phyloP scores from a whole-genome alignment of 257 asterid genomes.

The Solanum peruvianum region DNA sequence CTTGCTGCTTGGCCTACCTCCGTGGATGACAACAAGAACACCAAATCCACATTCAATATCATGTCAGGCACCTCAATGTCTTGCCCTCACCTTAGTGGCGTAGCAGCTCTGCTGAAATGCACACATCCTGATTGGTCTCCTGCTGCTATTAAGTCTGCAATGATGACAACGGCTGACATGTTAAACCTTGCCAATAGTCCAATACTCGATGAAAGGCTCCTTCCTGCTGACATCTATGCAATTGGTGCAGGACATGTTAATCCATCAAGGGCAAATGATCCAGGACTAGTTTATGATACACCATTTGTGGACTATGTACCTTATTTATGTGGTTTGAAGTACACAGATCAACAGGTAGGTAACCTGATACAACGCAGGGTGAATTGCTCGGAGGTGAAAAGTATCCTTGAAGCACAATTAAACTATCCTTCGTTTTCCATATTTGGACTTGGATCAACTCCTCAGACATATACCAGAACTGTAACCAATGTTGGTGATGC shows the following conservation, averaged over 20 bases:
- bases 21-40: slow-evolving; percentile 1
- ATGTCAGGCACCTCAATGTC: slow-evolving; percentile 45
- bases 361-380: background rate
- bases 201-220: slow-evolving; percentile 15
- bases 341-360: slow-evolving; percentile 14
- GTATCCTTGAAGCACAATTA: slow-evolving; percentile 14
- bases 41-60: slow-evolving; percentile 22
- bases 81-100: slow-evolving; percentile 38
- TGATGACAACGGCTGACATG: slow-evolving; percentile 33
- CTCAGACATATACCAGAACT: slow-evolving; percentile 23
- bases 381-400: slow-evolving; percentile 5
- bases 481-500: slow-evolving; percentile 33
- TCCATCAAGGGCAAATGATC: slow-evolving; percentile 27
- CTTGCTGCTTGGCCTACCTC: slow-evolving; percentile 38
- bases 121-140: slow-evolving; percentile 42
- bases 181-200: slow-evolving; percentile 9
- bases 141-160: slow-evolving; percentile 38
- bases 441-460: background rate
- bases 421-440: slow-evolving; percentile 16
- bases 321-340: slow-evolving; percentile 39
- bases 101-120: slow-evolving; percentile 31
- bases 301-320: slow-evolving; percentile 28
- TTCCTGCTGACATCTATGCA: slow-evolving; percentile 19
- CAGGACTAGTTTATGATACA: slow-evolving; percentile 39
- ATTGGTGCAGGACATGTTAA: slow-evolving; percentile 41